phyloP scores from a whole-genome alignment of 2,329 filamentous ascomycete species.

The Dendryphion nanum region DNA sequence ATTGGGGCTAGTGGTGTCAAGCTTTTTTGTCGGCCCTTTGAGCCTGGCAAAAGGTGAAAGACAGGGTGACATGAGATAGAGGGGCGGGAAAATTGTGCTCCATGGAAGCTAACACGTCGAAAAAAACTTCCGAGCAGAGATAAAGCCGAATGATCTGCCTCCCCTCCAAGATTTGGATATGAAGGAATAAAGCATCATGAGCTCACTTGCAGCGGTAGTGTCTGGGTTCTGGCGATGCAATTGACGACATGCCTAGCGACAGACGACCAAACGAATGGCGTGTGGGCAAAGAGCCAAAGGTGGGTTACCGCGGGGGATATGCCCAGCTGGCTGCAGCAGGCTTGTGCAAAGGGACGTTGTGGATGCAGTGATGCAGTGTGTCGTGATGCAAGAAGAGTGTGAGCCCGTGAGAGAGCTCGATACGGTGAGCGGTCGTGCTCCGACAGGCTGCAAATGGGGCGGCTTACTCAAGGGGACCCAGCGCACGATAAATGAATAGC shows the following conservation, averaged over 20 bases:
- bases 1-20: slow-evolving; percentile 14
- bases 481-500: slow-evolving; percentile 30
- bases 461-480: slow-evolving; percentile 18
- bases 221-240: too few relatives aligned
- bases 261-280: too few relatives aligned
- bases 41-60: slow-evolving; percentile 2
- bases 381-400: too few relatives aligned
- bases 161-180: slow-evolving; percentile 16
- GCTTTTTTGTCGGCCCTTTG: slow-evolving; percentile 21
- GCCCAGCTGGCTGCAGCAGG: too few relatives aligned
- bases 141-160: slow-evolving; percentile 11
- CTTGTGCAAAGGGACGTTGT: too few relatives aligned
- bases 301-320: too few relatives aligned
- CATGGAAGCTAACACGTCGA: slow-evolving; percentile 3
- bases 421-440: slow-evolving; percentile 12
- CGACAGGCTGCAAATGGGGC: slow-evolving; percentile 17
- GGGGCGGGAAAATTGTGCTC: slow-evolving; percentile 20
- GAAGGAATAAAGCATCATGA: too few relatives aligned
- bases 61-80: slow-evolving; percentile 7
- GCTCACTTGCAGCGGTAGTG: too few relatives aligned
- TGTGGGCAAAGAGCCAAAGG: too few relatives aligned
- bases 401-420: too few relatives aligned
- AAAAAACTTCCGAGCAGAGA: slow-evolving; percentile 14
- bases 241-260: too few relatives aligned
- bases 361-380: too few relatives aligned